phyloP scores from a whole-genome alignment of 495 filamentous ascomycete species.

The Schizothecium vesticola region DNA sequence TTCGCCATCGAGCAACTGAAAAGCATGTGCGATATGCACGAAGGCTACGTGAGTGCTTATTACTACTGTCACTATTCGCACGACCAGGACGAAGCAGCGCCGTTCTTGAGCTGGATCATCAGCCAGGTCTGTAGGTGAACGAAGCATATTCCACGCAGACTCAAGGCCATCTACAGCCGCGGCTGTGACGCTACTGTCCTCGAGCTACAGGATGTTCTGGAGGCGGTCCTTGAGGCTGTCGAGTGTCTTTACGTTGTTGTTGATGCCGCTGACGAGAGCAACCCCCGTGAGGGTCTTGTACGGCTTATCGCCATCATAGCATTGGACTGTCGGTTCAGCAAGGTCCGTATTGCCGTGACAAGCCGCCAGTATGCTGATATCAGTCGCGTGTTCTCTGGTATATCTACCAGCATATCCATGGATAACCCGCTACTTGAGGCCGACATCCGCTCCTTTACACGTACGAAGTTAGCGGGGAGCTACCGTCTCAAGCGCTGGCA shows the following conservation, averaged over 20 bases:
- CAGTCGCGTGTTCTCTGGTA: constrained; percentile 11
- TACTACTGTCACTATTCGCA: constrained; percentile 38
- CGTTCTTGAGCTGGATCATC: constrained; percentile 26
- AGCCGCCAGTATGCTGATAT: constrained; percentile 44
- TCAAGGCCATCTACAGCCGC: constrained; percentile 11
- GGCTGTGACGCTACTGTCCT: constrained; percentile 4
- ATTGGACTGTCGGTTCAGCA: constrained; percentile 26
- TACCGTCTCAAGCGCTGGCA: too few relatives aligned
- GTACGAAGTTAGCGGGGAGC: too few relatives aligned
- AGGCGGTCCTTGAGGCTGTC: constrained; percentile 1
- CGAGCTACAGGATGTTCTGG: constrained; percentile 11
- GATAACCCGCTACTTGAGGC: background rate
- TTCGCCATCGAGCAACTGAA: constrained; percentile 22
- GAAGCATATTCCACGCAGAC: constrained; percentile 11
- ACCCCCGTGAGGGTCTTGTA: constrained; percentile 17
- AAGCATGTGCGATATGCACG: constrained; percentile 13
- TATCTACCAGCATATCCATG: constrained; percentile 15
- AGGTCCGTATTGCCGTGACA: constrained; percentile 35
- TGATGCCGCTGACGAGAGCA: constrained; percentile 36
- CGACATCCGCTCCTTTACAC: constrained; percentile 5
- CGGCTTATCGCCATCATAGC: constrained; percentile 21
- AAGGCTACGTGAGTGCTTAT: constrained; percentile 20
- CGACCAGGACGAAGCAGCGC: constrained; percentile 28
- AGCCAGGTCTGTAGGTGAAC: constrained; percentile 29
- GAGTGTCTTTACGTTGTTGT: constrained; percentile 24